These are phyloP conservation scores for Populus ilicifolia DNA, from an alignment of 345 rosid genomes.

Conservation along the genomic window DNA sequence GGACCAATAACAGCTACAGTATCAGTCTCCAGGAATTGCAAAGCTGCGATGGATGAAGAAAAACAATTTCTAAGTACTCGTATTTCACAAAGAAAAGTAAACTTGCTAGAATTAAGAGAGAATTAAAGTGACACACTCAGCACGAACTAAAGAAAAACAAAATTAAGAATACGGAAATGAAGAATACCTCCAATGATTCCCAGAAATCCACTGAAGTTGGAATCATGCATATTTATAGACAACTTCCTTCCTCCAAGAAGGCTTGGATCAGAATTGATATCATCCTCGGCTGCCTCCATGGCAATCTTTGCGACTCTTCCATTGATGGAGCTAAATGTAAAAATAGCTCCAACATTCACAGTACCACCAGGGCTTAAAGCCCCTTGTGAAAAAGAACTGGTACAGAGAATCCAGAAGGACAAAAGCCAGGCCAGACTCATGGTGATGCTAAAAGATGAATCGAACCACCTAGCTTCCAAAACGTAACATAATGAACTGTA, in stretches of 20 bases:
- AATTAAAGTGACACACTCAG: neutral
- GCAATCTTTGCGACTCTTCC: conserved; percentile 59
- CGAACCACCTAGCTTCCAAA: conserved; percentile 29
- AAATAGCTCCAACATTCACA: conserved; percentile 68
- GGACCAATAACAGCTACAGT: conserved; percentile 89
- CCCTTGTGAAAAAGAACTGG: conserved; percentile 35
- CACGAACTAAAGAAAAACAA: neutral
- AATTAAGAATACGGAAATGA: neutral
- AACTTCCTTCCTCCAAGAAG: conserved; percentile 60
- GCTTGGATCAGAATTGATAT: conserved; percentile 62
- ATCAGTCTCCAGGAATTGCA: conserved; percentile 86
- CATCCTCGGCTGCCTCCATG: conserved; percentile 68
- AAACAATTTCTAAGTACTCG: neutral
- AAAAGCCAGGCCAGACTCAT: conserved; percentile 51
- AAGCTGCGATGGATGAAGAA: conserved; percentile 28
- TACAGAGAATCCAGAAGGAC: conserved; percentile 31
- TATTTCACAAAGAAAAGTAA: neutral
- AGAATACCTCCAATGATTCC: conserved; percentile 31
- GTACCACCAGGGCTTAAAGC: conserved; percentile 28
- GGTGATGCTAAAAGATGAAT: conserved; percentile 20
- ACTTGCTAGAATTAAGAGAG: neutral
- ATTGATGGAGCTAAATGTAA: conserved; percentile 39
- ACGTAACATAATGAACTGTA: conserved; percentile 1
- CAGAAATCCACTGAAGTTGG: conserved; percentile 62
- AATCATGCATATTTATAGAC: conserved; percentile 44